A percentile compares a stretch with the other conserved stretches of the same genome.
Conservation (phyloP, 306 rosid species). For the Ochetophila trinervis region DNA sequence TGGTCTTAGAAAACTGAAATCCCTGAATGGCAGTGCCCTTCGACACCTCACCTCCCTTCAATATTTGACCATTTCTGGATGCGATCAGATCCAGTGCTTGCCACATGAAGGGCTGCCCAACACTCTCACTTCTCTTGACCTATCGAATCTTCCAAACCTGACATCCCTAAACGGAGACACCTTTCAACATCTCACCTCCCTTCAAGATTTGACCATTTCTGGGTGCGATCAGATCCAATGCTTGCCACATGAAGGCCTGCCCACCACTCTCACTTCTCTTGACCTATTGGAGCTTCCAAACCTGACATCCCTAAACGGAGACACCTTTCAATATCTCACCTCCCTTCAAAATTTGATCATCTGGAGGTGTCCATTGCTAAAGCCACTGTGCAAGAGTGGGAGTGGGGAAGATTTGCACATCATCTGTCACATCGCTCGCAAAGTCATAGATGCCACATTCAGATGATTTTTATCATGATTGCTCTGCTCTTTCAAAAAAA, state of each 20-base stretch:
- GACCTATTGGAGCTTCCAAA: too few relatives aligned
- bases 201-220: neutral
- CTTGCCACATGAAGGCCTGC: conserved; percentile 6
- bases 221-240: neutral
- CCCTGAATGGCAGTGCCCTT: too few relatives aligned
- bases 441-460: neutral
- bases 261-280: neutral
- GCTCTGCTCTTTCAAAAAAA: too few relatives aligned
- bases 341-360: neutral
- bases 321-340: too few relatives aligned
- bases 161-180: neutral
- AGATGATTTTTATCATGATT: too few relatives aligned
- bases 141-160: neutral
- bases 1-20: too few relatives aligned
- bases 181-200: neutral
- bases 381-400: neutral
- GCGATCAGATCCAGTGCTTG: too few relatives aligned
- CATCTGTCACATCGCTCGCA: neutral
- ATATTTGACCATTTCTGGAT: too few relatives aligned
- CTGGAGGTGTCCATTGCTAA: neutral
- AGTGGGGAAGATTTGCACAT: conserved; percentile 5
- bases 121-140: neutral
- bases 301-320: too few relatives aligned
- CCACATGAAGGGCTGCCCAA: too few relatives aligned
- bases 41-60: neutral